Percentiles rank a stretch among this genome's conserved stretches.
Evolutionary conservation across 2,329 filamentous ascomycete species (phyloP).

Genomic region (Ophiostoma ips): DNA sequence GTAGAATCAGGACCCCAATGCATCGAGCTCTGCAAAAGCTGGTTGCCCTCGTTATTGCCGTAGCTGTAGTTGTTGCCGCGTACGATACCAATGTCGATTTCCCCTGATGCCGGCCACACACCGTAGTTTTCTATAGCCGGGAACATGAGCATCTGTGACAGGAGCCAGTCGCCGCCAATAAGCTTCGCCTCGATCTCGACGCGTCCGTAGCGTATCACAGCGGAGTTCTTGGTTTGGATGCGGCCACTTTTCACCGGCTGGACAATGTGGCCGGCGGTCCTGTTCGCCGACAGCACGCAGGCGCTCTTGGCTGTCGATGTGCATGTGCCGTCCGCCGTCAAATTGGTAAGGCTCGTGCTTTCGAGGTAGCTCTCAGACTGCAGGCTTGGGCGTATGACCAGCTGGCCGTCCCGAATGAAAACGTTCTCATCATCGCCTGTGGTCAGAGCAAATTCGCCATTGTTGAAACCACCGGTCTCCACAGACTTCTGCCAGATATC

Average conservation of each 20-base stretch:
- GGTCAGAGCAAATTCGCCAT: slow-evolving; percentile 6
- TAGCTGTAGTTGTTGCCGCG: slow-evolving; percentile 12
- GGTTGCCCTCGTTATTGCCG: slow-evolving; percentile 3
- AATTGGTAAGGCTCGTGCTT: slow-evolving; percentile 15
- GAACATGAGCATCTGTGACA: slow-evolving; percentile 9
- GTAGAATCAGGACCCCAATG: slow-evolving; percentile 11
- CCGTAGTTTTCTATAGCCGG: slow-evolving; percentile 10
- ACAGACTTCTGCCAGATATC: slow-evolving; percentile 9
- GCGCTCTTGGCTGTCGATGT: neutral
- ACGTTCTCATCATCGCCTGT: slow-evolving; percentile 9
- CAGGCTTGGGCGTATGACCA: slow-evolving; percentile 8
- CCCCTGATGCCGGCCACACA: slow-evolving; percentile 11
- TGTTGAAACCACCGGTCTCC: slow-evolving; percentile 9
- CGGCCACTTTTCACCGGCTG: slow-evolving; percentile 9
- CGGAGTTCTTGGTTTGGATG: slow-evolving; percentile 10
- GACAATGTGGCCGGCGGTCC: slow-evolving; percentile 7
- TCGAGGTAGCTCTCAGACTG: slow-evolving; percentile 4
- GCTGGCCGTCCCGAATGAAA: slow-evolving; percentile 10
- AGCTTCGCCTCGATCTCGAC: slow-evolving; percentile 11
- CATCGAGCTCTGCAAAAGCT: slow-evolving; percentile 7
- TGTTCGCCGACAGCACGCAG: slow-evolving; percentile 5
- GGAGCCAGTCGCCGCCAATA: slow-evolving; percentile 13
- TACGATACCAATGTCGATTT: slow-evolving; percentile 9
- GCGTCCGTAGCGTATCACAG: slow-evolving; percentile 10
- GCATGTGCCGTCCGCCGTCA: slow-evolving; percentile 18